Conservation (phyloP, 352 stramenopile genomes). For the Globisporangium apiculatum region DNA sequence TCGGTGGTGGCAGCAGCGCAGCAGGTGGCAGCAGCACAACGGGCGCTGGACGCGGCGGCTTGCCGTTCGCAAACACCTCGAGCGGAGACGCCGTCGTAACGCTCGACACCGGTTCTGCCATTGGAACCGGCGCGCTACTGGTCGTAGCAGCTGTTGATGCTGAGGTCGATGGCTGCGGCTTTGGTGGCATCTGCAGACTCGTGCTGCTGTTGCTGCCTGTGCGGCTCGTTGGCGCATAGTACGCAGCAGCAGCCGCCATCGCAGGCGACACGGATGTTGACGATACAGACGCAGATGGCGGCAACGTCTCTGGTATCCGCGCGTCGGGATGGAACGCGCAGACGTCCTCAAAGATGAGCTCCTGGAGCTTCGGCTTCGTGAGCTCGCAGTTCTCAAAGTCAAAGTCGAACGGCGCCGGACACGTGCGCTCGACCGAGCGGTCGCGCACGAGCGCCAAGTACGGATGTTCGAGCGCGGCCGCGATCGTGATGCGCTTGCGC, state of each 20-base stretch:
- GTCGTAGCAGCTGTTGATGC: not conserved
- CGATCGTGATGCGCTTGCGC: slow-evolving; percentile 75
- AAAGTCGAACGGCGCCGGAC: slow-evolving; percentile 78
- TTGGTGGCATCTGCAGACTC: slow-evolving; percentile 4
- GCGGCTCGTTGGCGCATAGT: slow-evolving; percentile 4
- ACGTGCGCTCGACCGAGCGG: slow-evolving; percentile 63
- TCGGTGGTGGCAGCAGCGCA: slow-evolving; percentile 8
- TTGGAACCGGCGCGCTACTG: slow-evolving; percentile 4
- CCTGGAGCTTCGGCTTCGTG: slow-evolving; percentile 87
- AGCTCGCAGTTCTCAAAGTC: slow-evolving; percentile 84
- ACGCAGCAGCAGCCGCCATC: too few relatives aligned
- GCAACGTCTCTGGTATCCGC: slow-evolving; percentile 29
- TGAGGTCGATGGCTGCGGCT: slow-evolving; percentile 1
- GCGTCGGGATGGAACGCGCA: slow-evolving; percentile 85
- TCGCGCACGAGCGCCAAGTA: slow-evolving; percentile 79
- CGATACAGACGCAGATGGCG: not conserved
- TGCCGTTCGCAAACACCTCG: slow-evolving; percentile 9
- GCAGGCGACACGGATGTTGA: not conserved
- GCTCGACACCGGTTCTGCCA: slow-evolving; percentile 11
- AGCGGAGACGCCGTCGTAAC: not conserved
- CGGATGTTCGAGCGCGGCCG: slow-evolving; percentile 67
- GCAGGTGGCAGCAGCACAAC: slow-evolving; percentile 26
- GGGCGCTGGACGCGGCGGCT: slow-evolving; percentile 23
- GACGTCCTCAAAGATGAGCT: slow-evolving; percentile 90
- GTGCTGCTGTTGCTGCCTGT: slow-evolving; percentile 10